Base-by-base conservation (phyloP, 2,329 filamentous ascomycete genomes). In the Microsporum audouinii region DNA sequence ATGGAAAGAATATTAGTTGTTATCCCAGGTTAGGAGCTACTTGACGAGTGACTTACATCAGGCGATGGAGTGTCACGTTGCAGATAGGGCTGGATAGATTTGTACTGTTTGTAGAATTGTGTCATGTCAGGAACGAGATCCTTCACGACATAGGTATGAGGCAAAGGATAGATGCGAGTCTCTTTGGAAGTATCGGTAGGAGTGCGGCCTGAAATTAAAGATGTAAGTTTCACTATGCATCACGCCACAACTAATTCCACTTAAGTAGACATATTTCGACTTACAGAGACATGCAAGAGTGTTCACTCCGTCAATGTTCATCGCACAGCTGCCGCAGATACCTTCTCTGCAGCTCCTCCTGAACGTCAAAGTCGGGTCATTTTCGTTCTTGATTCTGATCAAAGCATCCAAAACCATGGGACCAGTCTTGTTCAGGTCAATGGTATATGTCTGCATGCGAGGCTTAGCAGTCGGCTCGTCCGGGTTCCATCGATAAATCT, bases 61-160 rank as follows among this genome's bases (percentile, higher is more conserved):
- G 86, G 84, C 49, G 89, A 80, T 60, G 89, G 87, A 33, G 89
- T 94, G 66, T 91, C 87, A 72, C 91, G 85, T 81, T 97, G 94
- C 60, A 99, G 86, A 76, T 96, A 99, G 49, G 94, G 94, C 86
- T 97, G 95, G 79, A 99, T 96, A 14, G 91, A 96, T 80, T 96
- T 96, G 85, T 99, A 99, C 82, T 99, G 94, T 84, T 97, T 97
- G 85, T 99, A 99, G 81, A 99, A 97, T 72, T 94, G 88, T 65
- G 94, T 99, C 80, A 99, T 81, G 75, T 99, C 94, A 63, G 94
- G 92, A 38, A 99, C 94, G 65, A 99, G 85, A 75, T 99, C 94
- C 85, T 97, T 99, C 79, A 99, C 91, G 69, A 99, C 89, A 78
- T 96, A 99, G 77, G 91, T 96, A 80, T 99, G 94, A 70, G 94